A percentile compares a stretch with the other conserved stretches of the same genome.
Conservation (phyloP, 2,329 filamentous ascomycete species). For the Fusarium caatingaense region DNA sequence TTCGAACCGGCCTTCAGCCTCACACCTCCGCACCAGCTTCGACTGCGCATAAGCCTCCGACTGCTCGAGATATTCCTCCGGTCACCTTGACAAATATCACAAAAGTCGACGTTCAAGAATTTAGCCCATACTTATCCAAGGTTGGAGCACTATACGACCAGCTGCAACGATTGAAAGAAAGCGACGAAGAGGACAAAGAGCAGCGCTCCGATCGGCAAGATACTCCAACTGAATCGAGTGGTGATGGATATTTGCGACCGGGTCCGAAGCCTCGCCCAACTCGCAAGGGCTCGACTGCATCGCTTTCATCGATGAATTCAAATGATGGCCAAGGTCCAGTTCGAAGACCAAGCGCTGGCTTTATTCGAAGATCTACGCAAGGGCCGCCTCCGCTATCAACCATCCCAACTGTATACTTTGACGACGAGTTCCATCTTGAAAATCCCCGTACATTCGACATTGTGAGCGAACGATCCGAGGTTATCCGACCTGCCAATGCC, state of each 20-base stretch:
- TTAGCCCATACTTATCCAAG: slow-evolving; percentile 85
- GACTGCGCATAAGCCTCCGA: slow-evolving; percentile 84
- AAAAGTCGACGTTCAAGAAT: slow-evolving; percentile 81
- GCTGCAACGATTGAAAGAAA: slow-evolving; percentile 84
- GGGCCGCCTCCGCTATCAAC: slow-evolving; percentile 89
- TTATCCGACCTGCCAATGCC: slow-evolving; percentile 77
- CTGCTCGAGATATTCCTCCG: slow-evolving; percentile 89
- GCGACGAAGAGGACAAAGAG: slow-evolving; percentile 70
- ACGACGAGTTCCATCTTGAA: slow-evolving; percentile 93
- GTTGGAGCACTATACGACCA: slow-evolving; percentile 91
- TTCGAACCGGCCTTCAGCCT: slow-evolving; percentile 86
- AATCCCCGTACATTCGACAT: slow-evolving; percentile 97
- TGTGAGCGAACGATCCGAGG: slow-evolving; percentile 94
- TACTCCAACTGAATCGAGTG: slow-evolving; percentile 52
- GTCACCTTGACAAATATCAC: slow-evolving; percentile 91
- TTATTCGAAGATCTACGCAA: slow-evolving; percentile 70
- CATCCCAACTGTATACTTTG: slow-evolving; percentile 93
- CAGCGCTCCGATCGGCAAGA: slow-evolving; percentile 57
- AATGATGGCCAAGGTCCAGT: slow-evolving; percentile 58
- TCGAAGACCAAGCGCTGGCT: slow-evolving; percentile 60
- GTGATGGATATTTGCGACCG: slow-evolving; percentile 62
- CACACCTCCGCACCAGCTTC: slow-evolving; percentile 76
- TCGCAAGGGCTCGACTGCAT: slow-evolving; percentile 56
- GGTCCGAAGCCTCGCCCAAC: slow-evolving; percentile 44
- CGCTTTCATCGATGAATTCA: slow-evolving; percentile 62